These are phyloP conservation scores for Eucalyptus sideroxylon DNA, from an alignment of 345 rosid species.

Conservation along the genomic window DNA sequence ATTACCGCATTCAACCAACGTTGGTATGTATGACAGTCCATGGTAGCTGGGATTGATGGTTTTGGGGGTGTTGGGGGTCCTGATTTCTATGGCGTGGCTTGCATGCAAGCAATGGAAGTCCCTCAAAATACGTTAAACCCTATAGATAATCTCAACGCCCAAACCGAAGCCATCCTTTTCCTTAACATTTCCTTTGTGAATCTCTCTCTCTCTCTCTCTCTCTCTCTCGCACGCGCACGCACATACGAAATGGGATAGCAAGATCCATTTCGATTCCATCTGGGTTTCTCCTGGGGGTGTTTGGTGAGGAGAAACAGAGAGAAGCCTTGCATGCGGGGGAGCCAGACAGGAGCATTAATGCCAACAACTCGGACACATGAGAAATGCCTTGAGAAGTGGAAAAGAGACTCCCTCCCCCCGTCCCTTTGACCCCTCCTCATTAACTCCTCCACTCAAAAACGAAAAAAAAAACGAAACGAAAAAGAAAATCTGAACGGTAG, in stretches of 20 bases:
- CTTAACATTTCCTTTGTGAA: neutral
- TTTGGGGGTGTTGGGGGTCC: neutral
- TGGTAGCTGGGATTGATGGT: neutral
- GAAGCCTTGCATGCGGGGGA: neutral
- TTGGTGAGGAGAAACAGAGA: neutral
- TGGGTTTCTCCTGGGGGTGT: neutral
- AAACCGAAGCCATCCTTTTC: neutral
- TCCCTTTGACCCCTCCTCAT: neutral
- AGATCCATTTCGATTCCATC: neutral
- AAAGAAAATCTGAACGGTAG: neutral
- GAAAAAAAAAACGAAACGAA: neutral
- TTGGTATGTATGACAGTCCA: neutral
- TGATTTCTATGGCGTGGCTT: neutral
- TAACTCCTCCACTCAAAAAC: neutral
- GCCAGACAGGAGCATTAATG: neutral
- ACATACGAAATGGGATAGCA: neutral
- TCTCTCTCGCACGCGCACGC: neutral
- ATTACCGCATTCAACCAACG: neutral
- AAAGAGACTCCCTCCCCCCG: neutral
- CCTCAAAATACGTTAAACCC: neutral
- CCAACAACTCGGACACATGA: neutral
- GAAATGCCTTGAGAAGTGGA: neutral
- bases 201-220: neutral
- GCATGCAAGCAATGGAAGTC: neutral
- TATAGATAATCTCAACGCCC: neutral